Conservation (phyloP, 176 grass and related monocot genomes). For the Cymbopogon citratus region DNA sequence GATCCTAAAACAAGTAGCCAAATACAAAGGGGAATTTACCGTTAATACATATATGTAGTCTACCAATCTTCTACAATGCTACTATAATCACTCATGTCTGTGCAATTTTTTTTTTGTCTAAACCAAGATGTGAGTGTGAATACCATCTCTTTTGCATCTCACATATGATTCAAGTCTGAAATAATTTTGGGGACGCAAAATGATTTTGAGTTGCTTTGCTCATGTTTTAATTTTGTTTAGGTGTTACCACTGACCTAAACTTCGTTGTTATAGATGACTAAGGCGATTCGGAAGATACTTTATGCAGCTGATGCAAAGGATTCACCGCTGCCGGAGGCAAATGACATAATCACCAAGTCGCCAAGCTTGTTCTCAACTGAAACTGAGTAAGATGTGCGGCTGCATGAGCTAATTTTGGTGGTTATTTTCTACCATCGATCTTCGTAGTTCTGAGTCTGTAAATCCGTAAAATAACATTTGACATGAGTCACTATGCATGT, state of each 20-base stretch:
- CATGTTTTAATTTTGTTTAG: background rate
- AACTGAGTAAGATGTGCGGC: conserved; percentile 15
- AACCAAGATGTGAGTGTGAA: too few relatives aligned
- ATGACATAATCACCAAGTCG: conserved; percentile 65
- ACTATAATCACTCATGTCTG: background rate
- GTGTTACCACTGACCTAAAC: background rate
- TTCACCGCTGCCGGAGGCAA: conserved; percentile 55
- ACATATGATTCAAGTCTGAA: background rate
- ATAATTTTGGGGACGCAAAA: background rate
- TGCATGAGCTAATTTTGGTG: conserved; percentile 1
- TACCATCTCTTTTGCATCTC: background rate
- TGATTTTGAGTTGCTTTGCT: background rate
- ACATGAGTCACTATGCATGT: background rate
- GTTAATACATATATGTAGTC: background rate
- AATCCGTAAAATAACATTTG: conserved; percentile 28
- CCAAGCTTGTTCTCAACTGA: conserved; percentile 43
- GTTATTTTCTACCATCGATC: background rate
- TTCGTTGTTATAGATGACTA: conserved; percentile 57
- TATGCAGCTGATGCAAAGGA: conserved; percentile 68
- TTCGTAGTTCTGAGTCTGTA: conserved; percentile 13
- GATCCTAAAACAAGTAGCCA: background rate
- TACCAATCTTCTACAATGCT: background rate
- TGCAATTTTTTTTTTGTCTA: background rate
- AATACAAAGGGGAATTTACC: background rate
- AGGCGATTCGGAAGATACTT: conserved; percentile 69